phyloP scores from a whole-genome alignment of 192 early-diverging fungal genomes.

The Chytriomyces confervae region DNA sequence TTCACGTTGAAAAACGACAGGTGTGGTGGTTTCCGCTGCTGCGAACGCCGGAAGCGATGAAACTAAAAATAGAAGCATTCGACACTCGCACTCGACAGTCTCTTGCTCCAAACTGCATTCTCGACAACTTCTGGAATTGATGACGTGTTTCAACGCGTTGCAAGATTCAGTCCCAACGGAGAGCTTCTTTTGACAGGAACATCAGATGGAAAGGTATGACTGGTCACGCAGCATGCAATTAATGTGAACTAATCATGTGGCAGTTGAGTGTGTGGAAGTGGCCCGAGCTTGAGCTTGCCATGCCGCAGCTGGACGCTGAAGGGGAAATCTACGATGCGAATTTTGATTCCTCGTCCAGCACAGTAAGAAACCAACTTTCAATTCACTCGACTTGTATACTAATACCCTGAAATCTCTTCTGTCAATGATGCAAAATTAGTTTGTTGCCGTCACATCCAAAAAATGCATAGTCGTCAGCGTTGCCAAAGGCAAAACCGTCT shows the following conservation, averaged over 20 bases:
- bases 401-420: constrained; percentile 1
- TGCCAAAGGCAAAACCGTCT: constrained; percentile 48
- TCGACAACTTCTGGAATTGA: constrained; percentile 11
- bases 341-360: constrained; percentile 56
- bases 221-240: neutral
- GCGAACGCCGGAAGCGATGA: too few species aligned
- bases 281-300: constrained; percentile 59
- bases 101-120: constrained; percentile 31
- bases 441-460: constrained; percentile 58
- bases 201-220: constrained; percentile 70
- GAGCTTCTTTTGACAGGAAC: constrained; percentile 67
- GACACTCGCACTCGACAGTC: constrained; percentile 8
- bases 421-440: constrained; percentile 29
- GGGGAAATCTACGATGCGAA: constrained; percentile 72
- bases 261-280: constrained; percentile 63
- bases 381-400: neutral
- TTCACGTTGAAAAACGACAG: constrained; percentile 67
- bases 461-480: constrained; percentile 45
- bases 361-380: constrained; percentile 30
- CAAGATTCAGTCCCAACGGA: constrained; percentile 72
- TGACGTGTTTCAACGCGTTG: constrained; percentile 55
- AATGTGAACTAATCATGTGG: neutral
- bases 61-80: neutral
- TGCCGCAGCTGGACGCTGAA: constrained; percentile 59
- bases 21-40: constrained; percentile 33